Percentiles rank a stretch among this genome's conserved stretches.
phyloP scores from a whole-genome alignment of 192 early-diverging fungal species.

The Coemansia sp. region DNA sequence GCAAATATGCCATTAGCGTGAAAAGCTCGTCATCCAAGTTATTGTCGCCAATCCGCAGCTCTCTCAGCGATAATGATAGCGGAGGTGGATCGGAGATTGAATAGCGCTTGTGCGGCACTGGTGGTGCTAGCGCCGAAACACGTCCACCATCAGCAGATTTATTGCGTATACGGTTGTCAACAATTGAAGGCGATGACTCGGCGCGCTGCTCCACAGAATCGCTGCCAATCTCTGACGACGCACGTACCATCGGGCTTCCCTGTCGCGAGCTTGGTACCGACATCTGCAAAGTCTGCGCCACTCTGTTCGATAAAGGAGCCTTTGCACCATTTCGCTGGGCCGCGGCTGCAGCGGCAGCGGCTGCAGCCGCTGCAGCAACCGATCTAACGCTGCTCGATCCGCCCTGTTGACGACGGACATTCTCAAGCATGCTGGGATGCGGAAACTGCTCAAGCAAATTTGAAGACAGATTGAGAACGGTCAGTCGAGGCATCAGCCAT shows the following conservation, averaged over 20 bases:
- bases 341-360: slow-evolving; percentile 52
- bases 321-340: slow-evolving; percentile 42
- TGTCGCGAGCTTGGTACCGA: slow-evolving; percentile 36
- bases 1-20: slow-evolving; percentile 68
- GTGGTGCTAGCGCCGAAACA: slow-evolving; percentile 16
- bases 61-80: slow-evolving; percentile 57
- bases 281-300: slow-evolving; percentile 33
- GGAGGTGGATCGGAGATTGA: slow-evolving; percentile 57
- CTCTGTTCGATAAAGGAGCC: slow-evolving; percentile 13
- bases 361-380: slow-evolving; percentile 46
- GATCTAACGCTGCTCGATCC: slow-evolving; percentile 46
- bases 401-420: slow-evolving; percentile 47
- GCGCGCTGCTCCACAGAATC: not conserved
- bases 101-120: slow-evolving; percentile 34
- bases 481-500: slow-evolving; percentile 70
- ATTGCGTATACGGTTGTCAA: slow-evolving; percentile 32
- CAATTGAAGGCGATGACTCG: not conserved
- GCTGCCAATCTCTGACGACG: slow-evolving; percentile 23
- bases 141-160: slow-evolving; percentile 44
- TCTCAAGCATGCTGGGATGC: slow-evolving; percentile 61
- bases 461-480: slow-evolving; percentile 73
- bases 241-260: slow-evolving; percentile 37
- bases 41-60: slow-evolving; percentile 81
- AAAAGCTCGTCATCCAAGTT: slow-evolving; percentile 79
- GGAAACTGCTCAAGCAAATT: slow-evolving; percentile 83